These are phyloP conservation scores for Didymella pomorum DNA, from an alignment of 2,329 filamentous ascomycete genomes.

Conservation along the genomic window DNA sequence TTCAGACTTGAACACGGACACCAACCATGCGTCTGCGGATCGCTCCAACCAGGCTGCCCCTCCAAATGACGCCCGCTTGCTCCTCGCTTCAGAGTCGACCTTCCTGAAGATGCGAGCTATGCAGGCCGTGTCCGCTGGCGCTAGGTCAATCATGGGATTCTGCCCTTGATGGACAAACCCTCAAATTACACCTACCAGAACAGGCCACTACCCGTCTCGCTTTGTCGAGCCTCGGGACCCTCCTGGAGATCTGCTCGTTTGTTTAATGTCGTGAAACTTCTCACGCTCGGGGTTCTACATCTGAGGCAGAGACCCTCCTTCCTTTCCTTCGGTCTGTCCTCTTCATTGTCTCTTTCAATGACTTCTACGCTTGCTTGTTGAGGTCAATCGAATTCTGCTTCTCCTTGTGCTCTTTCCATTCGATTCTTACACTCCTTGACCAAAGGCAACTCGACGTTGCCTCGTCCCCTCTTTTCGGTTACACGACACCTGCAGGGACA, in stretches of 20 bases:
- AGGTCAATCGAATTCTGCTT: constrained; percentile 14
- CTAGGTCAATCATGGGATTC: constrained; percentile 17
- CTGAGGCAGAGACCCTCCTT: constrained; percentile 26
- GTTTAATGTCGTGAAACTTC: constrained; percentile 41
- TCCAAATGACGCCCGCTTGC: constrained; percentile 17
- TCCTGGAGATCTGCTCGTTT: constrained; percentile 39
- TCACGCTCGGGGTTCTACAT: constrained; percentile 23
- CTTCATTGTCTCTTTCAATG: constrained; percentile 28
- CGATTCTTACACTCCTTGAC: constrained; percentile 21
- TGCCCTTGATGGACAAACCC: constrained; percentile 15
- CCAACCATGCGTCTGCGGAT: constrained; percentile 11
- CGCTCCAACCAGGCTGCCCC: constrained; percentile 15
- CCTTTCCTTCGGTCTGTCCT: neutral
- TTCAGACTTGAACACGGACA: constrained; percentile 21
- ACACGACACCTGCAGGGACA: constrained; percentile 38
- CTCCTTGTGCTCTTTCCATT: constrained; percentile 31
- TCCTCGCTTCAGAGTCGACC: constrained; percentile 21
- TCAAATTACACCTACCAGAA: constrained; percentile 22
- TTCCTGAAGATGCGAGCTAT: constrained; percentile 18
- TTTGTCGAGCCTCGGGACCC: constrained; percentile 12
- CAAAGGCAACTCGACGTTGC: constrained; percentile 24
- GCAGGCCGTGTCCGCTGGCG: constrained; percentile 15
- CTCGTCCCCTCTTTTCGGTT: constrained; percentile 23
- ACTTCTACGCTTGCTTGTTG: constrained; percentile 22
- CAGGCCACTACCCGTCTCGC: constrained; percentile 14